Conservation (phyloP, 2,329 filamentous ascomycete species). For the Colletotrichum sansevieriae region DNA sequence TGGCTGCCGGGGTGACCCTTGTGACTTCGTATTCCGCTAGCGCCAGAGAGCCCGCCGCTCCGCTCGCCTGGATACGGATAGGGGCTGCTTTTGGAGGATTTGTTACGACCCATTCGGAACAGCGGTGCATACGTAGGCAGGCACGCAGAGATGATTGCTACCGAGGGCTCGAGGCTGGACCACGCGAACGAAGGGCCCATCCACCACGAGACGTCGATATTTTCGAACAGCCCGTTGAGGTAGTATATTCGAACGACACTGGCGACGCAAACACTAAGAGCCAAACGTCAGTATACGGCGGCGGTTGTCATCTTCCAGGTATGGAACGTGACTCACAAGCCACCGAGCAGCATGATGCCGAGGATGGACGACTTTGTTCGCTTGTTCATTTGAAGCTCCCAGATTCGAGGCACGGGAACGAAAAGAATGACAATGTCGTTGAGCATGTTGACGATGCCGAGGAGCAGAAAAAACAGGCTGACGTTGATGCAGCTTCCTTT, state of each 20-base stretch:
- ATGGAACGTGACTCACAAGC: constrained; percentile 26
- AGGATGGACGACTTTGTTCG: constrained; percentile 29
- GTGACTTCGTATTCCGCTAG: neutral
- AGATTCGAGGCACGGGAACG: constrained; percentile 35
- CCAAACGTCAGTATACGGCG: neutral
- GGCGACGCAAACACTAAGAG: constrained; percentile 17
- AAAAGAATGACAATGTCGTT: constrained; percentile 39
- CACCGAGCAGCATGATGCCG: constrained; percentile 32
- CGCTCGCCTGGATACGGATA: constrained; percentile 14
- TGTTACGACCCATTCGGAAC: constrained; percentile 12
- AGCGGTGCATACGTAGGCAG: constrained; percentile 54
- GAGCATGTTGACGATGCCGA: constrained; percentile 31
- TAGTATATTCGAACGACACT: constrained; percentile 25
- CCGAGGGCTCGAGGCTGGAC: constrained; percentile 56
- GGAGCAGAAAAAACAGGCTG: constrained; percentile 23
- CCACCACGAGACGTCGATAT: constrained; percentile 30
- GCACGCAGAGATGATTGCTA: constrained; percentile 55
- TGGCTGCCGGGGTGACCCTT: neutral
- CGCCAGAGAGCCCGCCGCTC: neutral
- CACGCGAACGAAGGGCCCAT: constrained; percentile 48
- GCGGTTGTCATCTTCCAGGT: too few species aligned
- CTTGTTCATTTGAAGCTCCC: constrained; percentile 34
- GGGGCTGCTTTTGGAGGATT: neutral
- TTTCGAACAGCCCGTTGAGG: constrained; percentile 16
- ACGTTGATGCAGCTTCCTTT: constrained; percentile 25